Evolutionary conservation across 176 grass and related monocot genomes (phyloP).

Genomic region (Canna indica): DNA sequence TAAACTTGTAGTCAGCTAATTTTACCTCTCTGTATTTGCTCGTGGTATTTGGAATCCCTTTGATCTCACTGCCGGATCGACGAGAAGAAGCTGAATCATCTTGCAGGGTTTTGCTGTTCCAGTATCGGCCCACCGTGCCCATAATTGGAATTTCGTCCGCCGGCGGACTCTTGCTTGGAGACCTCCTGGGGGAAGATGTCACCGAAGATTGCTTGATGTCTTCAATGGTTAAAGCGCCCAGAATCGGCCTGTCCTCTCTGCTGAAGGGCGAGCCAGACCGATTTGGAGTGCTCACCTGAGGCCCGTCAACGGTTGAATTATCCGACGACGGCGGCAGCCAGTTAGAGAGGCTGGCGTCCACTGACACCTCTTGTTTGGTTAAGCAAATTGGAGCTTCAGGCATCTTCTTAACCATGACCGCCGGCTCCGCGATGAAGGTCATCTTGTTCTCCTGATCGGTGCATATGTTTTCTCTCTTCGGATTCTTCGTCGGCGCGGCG

Average conservation of each 20-base stretch:
- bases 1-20: background rate
- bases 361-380: slow-evolving; percentile 53
- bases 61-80: slow-evolving; percentile 31
- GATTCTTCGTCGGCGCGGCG: slow-evolving; percentile 18
- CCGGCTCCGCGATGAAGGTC: slow-evolving; percentile 3
- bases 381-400: background rate
- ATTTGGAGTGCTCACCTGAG: slow-evolving; percentile 34
- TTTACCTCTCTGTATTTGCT: slow-evolving; percentile 66
- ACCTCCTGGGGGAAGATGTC: slow-evolving; percentile 58
- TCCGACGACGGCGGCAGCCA: slow-evolving; percentile 58
- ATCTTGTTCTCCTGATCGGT: background rate
- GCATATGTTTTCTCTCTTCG: slow-evolving; percentile 67
- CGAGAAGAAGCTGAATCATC: slow-evolving; percentile 23
- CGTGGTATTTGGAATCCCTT: slow-evolving; percentile 51
- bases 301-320: slow-evolving; percentile 28
- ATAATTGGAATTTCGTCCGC: slow-evolving; percentile 85
- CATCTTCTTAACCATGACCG: slow-evolving; percentile 14
- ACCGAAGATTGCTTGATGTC: slow-evolving; percentile 86
- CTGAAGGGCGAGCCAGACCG: slow-evolving; percentile 40
- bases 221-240: slow-evolving; percentile 73
- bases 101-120: background rate
- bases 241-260: slow-evolving; percentile 66
- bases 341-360: slow-evolving; percentile 87
- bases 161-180: slow-evolving; percentile 32
- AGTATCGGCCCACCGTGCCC: slow-evolving; percentile 68